Base-by-base conservation (phyloP, 495 filamentous ascomycete species). In the Letharia columbiana region DNA sequence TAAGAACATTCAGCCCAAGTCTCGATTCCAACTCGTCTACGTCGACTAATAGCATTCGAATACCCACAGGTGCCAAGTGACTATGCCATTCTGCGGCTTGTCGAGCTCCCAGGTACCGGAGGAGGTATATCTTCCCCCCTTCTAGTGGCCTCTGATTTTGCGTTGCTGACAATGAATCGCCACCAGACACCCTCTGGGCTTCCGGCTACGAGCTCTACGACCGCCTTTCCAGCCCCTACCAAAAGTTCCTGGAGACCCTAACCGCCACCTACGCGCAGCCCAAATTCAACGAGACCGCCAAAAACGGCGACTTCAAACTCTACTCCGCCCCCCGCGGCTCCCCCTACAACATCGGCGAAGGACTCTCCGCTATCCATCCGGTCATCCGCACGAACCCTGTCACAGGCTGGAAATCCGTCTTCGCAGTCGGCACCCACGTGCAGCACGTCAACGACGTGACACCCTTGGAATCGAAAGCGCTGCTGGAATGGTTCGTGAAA, bases 381-480 rank as follows among this genome's bases (percentile, higher is more conserved):
- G 80, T 89, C 8, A 73, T 88, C 35, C 82, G 87, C n/a, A 88
- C 86, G 28, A 86, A 89, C 73, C 86, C 87, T 0, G 83, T 89
- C 1, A 91, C 90, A 0, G 90, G 90, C 2, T 93, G 90, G 89
- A 91, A 89, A 78, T 80, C 76, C 47, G 75, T 94, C 40, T 92
- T 88, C 68, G 86, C 83, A 0, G 80, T 88, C 15, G 87, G 86
- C 31, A 74, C 73, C 6, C 85, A 89, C 74, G 77, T 84, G 10
- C 72, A 83, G 66, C 75, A 80, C 28, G 83, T 92, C 74, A 85
- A 91, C 69, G 89, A 79, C 12, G 72, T 93, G 37, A 80, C 81
- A 0, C 80, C 85, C n/a, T 77, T 81, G 18, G 91, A 93, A 78
- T 85, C 81, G 63, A 73, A 79, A n/a, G 70, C 80, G 50, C 75